A percentile compares a stretch with the other conserved stretches of the same genome.
Evolutionary conservation across 768 basidiomycete genomes (phyloP).

Genomic region (Naganishia friedmannii): DNA sequence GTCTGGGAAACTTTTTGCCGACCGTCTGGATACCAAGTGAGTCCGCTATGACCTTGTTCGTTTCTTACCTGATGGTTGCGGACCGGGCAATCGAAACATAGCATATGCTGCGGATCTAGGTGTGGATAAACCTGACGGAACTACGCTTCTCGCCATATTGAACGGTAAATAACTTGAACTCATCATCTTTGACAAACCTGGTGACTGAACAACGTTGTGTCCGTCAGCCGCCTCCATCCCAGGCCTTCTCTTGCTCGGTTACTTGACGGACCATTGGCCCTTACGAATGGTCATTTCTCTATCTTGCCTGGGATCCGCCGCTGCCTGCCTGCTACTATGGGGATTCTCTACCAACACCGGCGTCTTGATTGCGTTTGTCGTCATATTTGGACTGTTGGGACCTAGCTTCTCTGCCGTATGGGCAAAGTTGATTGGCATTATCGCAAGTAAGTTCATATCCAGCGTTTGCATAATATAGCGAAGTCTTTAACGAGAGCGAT

Average conservation of each 20-base stretch:
- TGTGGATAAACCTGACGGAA: conserved; percentile 38
- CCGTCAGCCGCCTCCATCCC: conserved; percentile 43
- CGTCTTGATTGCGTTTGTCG: conserved; percentile 37
- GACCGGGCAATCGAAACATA: background rate
- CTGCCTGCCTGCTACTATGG: conserved; percentile 46
- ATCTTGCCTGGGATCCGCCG: conserved; percentile 39
- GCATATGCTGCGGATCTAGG: conserved; percentile 43
- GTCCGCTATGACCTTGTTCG: background rate
- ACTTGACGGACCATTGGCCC: conserved; percentile 40
- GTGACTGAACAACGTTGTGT: background rate
- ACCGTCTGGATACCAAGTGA: conserved; percentile 43
- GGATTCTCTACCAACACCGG: conserved; percentile 42
- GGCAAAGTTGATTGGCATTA: conserved; percentile 41
- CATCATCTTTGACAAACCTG: background rate
- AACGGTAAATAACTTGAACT: conserved; percentile 35
- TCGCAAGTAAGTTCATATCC: conserved; percentile 38
- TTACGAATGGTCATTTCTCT: conserved; percentile 38
- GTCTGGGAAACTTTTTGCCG: conserved; percentile 45
- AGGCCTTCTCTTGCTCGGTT: conserved; percentile 41
- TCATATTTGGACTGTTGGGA: conserved; percentile 40
- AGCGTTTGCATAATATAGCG: too few relatives aligned
- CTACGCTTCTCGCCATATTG: conserved; percentile 44
- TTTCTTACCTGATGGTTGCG: conserved; percentile 2
- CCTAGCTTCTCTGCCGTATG: conserved; percentile 42
- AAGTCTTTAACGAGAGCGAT: background rate